Percentiles rank a stretch among this genome's conserved stretches.
phyloP scores from a whole-genome alignment of 768 basidiomycete species.

The Boletus bicolor region DNA sequence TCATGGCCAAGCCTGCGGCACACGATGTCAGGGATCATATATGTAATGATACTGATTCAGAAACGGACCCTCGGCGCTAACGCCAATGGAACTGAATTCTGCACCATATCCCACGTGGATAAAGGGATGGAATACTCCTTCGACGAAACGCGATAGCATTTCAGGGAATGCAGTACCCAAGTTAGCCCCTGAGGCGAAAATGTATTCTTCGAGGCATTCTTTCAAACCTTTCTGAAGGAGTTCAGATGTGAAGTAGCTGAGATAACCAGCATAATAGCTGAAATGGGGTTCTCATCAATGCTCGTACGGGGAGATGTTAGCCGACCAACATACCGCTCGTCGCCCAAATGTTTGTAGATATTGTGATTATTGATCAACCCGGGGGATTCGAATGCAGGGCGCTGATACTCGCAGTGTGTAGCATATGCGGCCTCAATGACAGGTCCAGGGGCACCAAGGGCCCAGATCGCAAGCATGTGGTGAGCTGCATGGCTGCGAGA shows the following conservation, averaged over 20 bases:
- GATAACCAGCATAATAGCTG: conserved; percentile 60
- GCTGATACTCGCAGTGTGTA: conserved; percentile 38
- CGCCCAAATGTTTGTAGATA: conserved; percentile 53
- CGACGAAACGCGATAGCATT: conserved; percentile 57
- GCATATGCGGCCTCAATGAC: conserved; percentile 43
- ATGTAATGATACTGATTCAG: conserved; percentile 33
- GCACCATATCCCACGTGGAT: conserved; percentile 63
- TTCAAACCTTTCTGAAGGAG: conserved; percentile 42
- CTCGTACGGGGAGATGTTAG: background rate
- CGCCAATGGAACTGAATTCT: conserved; percentile 58
- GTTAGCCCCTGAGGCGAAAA: conserved; percentile 53
- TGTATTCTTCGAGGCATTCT: conserved; percentile 49
- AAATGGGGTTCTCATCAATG: background rate
- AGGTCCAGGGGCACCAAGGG: conserved; percentile 48
- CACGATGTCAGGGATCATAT: conserved; percentile 22
- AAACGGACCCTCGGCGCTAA: conserved; percentile 57
- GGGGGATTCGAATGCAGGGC: conserved; percentile 33
- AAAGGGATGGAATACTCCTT: conserved; percentile 59
- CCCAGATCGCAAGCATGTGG: conserved; percentile 56
- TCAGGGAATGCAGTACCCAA: conserved; percentile 23
- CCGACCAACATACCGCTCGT: conserved; percentile 42
- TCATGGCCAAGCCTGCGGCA: conserved; percentile 51
- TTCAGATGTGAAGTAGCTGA: conserved; percentile 49
- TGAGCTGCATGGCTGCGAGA: conserved; percentile 52
- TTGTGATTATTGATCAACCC: conserved; percentile 34